These are phyloP conservation scores for Colletotrichum tabaci DNA, from an alignment of 2,329 filamentous ascomycete genomes.

Conservation along the genomic window DNA sequence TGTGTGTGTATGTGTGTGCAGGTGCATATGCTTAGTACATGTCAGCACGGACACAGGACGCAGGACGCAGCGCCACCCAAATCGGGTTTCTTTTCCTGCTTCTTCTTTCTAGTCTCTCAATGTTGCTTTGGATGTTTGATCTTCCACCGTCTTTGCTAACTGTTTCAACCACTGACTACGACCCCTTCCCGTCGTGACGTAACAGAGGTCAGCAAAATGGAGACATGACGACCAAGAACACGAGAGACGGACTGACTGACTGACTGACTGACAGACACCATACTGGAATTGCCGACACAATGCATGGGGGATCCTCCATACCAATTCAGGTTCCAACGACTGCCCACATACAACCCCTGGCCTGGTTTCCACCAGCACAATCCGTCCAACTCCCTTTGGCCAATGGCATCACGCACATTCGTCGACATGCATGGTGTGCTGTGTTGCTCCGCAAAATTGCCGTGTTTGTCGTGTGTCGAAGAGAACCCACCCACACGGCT, in stretches of 20 bases:
- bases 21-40: too few species aligned
- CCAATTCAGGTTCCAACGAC: not conserved
- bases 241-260: not conserved
- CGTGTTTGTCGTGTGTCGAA: constrained; percentile 36
- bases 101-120: not conserved
- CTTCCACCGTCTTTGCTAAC: constrained; percentile 21
- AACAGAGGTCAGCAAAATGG: not conserved
- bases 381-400: constrained; percentile 9
- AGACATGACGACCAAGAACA: too few species aligned
- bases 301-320: constrained; percentile 2
- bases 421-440: constrained; percentile 13
- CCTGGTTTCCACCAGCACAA: not conserved
- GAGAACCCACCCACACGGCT: constrained; percentile 35
- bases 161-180: constrained; percentile 38
- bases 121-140: constrained; percentile 36
- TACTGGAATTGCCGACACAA: constrained; percentile 6
- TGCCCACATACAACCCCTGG: not conserved
- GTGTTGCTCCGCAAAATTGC: constrained; percentile 37
- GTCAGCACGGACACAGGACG: not conserved
- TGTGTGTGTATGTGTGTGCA: too few species aligned
- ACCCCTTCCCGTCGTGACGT: constrained; percentile 10
- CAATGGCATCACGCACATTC: constrained; percentile 12
- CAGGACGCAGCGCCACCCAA: constrained; percentile 1
- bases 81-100: constrained; percentile 15
- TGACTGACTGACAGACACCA: not conserved